These are phyloP conservation scores for Saccharomyces hybrid DNA, from an alignment of 1,139 yeast species.

Conservation along the genomic window DNA sequence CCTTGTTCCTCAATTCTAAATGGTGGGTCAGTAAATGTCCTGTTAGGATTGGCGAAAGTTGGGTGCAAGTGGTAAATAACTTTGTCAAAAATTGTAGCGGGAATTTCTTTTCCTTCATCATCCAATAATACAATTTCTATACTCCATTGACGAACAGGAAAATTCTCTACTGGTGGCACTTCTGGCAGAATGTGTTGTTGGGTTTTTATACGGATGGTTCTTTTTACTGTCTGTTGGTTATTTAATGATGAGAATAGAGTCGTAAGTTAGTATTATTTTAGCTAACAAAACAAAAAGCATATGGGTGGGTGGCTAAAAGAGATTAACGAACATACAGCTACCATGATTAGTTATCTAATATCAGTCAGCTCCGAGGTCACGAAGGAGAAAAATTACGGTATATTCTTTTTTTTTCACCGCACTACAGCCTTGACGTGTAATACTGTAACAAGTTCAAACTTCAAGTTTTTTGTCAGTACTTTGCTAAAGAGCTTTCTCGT, in stretches of 20 bases:
- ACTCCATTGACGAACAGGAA: slow-evolving; percentile 95
- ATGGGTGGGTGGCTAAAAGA: not conserved
- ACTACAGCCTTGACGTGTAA: not conserved
- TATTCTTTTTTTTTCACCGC: not conserved
- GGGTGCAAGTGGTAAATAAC: slow-evolving; percentile 94
- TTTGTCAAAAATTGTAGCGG: slow-evolving; percentile 84
- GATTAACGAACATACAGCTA: slow-evolving; percentile 7
- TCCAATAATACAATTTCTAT: slow-evolving; percentile 70
- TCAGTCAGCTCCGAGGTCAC: not conserved
- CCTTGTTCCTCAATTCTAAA: slow-evolving; percentile 89
- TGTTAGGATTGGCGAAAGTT: slow-evolving; percentile 81
- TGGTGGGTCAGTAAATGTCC: slow-evolving; percentile 79
- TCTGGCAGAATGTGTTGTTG: slow-evolving; percentile 78
- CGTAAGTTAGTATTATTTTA: slow-evolving; percentile 4
- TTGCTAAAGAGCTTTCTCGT: not conserved
- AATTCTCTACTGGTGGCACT: slow-evolving; percentile 81
- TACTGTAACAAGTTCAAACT: not conserved
- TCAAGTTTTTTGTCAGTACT: not conserved
- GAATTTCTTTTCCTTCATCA: slow-evolving; percentile 71
- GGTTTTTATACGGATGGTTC: slow-evolving; percentile 85
- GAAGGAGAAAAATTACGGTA: not conserved
- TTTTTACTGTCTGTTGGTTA: slow-evolving; percentile 48
- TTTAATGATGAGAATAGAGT: not conserved
- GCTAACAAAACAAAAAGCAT: not conserved
- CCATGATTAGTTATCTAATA: slow-evolving; percentile 4